These are phyloP conservation scores for Neurospora sp. DNA, from an alignment of 495 filamentous ascomycete species.

Conservation along the genomic window DNA sequence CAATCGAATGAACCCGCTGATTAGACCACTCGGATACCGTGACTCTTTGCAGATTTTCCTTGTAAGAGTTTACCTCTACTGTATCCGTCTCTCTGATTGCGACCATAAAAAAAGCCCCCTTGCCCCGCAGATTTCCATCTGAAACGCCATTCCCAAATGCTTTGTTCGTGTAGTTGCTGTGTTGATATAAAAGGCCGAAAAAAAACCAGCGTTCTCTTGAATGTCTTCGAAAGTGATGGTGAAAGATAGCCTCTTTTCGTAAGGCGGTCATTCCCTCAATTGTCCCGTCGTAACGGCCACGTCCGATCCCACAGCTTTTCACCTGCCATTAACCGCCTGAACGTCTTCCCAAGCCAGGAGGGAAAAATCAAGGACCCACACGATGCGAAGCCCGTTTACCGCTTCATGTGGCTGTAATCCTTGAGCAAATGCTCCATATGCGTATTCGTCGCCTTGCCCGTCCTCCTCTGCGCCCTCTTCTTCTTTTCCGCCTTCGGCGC, in stretches of 20 bases:
- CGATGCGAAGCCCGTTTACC: conserved; percentile 9
- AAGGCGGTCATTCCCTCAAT: not conserved
- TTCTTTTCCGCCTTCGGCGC: conserved; percentile 57
- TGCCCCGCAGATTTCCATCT: not conserved
- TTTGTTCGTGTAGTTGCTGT: not conserved
- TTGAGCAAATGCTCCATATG: conserved; percentile 85
- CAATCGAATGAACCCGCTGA: not conserved
- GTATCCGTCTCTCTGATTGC: not conserved
- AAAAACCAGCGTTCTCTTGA: not conserved
- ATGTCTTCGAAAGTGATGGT: not conserved
- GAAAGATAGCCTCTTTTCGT: not conserved
- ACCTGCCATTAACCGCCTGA: not conserved
- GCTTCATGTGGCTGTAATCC: conserved; percentile 59
- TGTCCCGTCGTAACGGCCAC: not conserved
- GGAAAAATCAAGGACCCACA: not conserved
- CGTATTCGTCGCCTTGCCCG: conserved; percentile 80
- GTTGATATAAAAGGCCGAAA: not conserved
- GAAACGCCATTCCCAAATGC: not conserved
- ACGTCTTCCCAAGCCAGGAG: not conserved
- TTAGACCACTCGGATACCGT: not conserved
- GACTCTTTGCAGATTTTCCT: not conserved
- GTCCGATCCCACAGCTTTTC: not conserved
- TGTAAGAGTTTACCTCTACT: not conserved
- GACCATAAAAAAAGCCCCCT: not conserved
- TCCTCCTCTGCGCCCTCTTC: conserved; percentile 54